phyloP scores from a whole-genome alignment of 805 yeast species.

The Zygosaccharomyces gambellarensis region DNA sequence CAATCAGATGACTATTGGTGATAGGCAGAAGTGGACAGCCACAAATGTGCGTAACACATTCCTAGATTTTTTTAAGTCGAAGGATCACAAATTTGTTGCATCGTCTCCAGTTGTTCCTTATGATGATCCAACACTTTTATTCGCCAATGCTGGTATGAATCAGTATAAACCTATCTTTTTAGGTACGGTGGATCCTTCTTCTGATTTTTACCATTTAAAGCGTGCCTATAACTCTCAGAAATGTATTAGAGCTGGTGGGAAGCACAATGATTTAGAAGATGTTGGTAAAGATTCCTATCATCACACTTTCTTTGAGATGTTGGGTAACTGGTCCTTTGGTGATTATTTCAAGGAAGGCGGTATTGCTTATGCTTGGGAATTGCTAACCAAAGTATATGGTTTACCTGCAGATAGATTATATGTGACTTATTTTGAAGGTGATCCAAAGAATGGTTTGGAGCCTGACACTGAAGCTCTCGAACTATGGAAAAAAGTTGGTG shows the following conservation, averaged over 20 bases:
- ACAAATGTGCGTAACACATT: conserved; percentile 70
- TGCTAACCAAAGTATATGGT: conserved; percentile 80
- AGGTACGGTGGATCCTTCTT: conserved; percentile 95
- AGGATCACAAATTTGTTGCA: conserved; percentile 76
- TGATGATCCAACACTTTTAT: conserved; percentile 94
- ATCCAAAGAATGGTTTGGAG: conserved; percentile 68
- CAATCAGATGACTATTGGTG: conserved; percentile 31
- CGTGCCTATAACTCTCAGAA: conserved; percentile 95
- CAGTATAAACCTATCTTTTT: conserved; percentile 96
- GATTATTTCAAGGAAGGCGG: conserved; percentile 97
- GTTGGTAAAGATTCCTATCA: conserved; percentile 98
- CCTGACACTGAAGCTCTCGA: conserved; percentile 93
- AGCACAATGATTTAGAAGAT: conserved; percentile 96
- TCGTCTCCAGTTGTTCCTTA: conserved; percentile 95
- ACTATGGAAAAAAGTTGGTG: conserved; percentile 83
- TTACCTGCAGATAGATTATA: conserved; percentile 75
- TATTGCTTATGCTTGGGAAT: conserved; percentile 82
- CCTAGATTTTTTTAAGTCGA: conserved; percentile 67
- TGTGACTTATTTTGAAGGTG: conserved; percentile 97
- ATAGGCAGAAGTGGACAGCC: conserved; percentile 46
- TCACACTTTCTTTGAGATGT: conserved; percentile 98
- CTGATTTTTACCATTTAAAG: conserved; percentile 76
- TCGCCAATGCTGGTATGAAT: conserved; percentile 99
- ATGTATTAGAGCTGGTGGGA: conserved; percentile 99
- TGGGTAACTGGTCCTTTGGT: conserved; percentile 99